Evolutionary conservation across 202 grass and related monocot species (phyloP), one percentile per base, ranked within the genome.

Genomic region (Digitaria exilis): DNA sequence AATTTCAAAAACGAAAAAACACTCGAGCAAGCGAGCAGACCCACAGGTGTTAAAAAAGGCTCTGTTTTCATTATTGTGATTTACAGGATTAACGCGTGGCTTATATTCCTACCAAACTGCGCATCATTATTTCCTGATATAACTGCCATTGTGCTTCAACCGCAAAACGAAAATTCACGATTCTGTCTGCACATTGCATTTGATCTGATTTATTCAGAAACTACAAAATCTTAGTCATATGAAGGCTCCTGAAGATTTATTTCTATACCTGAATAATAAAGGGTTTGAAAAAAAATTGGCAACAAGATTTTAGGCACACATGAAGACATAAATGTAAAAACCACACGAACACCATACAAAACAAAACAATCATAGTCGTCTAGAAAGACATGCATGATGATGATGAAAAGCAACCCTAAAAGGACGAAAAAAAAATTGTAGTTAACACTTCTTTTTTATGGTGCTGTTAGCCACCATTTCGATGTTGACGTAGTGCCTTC

Each of bases 381-480:
- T 13, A 48, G 17, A 51, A 11, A 42, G 43, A 52, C 54, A 9
- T 17, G 59, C 29, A n/a, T n/a, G 26, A 50, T 31, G 42, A 28
- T 7, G 32, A 78, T 6, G 54, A 62, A 78, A 12, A 54, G 8
- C 12, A 45, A 85, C 65, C 55, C 65, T 44, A 65, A 73, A 77
- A 34, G 2, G 8, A 15, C 9, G 29, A 5, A 12, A 67, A 12
- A 67, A 68, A 54, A 29, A 41, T 65, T 4, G 0, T 42, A 17
- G 49, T 32, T 13, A 67, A 67, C 56, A 15, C 7, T 52, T 9
- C 12, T 52, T 30, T 28, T 64, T 6, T 45, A 65, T 75, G 69
- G 48, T 66, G 43, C 28, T 41, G 71, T 44, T 76, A 76, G 30
- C 72, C 45, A 77, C 81, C 51, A 24, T 68, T 73, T 68, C 14